Evolutionary conservation across 305 asterid genomes (phyloP), one percentile per base, ranked within the genome.

Genomic region (Solanum hybrid): DNA sequence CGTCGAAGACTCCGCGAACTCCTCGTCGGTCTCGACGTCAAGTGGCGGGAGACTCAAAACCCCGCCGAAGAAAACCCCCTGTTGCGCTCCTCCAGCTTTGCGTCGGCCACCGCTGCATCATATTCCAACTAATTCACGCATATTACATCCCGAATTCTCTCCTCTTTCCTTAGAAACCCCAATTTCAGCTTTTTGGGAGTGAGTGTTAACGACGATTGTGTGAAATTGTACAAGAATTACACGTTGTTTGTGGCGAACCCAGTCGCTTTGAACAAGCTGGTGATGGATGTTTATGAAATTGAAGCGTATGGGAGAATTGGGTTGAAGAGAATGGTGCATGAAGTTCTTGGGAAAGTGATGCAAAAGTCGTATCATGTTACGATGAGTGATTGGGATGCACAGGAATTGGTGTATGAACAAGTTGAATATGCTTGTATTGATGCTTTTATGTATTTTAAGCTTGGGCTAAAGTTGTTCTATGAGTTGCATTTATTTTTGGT

Each of bases 351-450:
- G 24, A 69, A 35, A 37, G 69, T 66, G 1, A 86, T 86, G 89
- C 1, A 71, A 80, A 86, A 86, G 66, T 69, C 13, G 4, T 73
- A 14, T 11, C 4, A 10, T 12, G 66, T 86, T 13, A 86, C 89
- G 3, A 10, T 86, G 80, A 86, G 89, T 69, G 29, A 24, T 15
- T 86, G 89, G 89, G 81, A 86, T 29, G 81, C 80, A 8, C 12
- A 86, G 1, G 37, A 86, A 11, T 40, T 86, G 19, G 1, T 7
- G 27, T 86, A 32, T 40, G 69, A 69, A 66, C 89, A 86, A 71
- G 64, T 86, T 14, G 36, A 86, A 40, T 86, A 71, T 86, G 89
- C 64, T n/a, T 26, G 45, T 36, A 86, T 86, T 35, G 89, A 86
- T 64, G 89, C 82, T 6, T 86, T 64, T 86, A 64, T n/a, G 5